Evolutionary conservation across 345 rosid species (phyloP), one percentile per base, ranked within the genome.

Genomic region (Lagerstroemia speciosa): DNA sequence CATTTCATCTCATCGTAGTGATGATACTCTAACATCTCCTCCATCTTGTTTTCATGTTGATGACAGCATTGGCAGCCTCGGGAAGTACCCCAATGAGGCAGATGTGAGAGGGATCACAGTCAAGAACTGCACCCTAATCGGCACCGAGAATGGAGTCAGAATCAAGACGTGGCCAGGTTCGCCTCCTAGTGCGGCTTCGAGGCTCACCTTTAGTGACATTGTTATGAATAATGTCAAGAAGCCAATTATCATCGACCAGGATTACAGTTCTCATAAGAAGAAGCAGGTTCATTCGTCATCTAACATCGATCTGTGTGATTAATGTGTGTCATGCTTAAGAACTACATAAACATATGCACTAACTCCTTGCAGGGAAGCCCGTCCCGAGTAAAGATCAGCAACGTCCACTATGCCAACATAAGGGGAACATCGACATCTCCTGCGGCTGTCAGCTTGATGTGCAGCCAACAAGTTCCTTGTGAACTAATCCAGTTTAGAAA

Each of bases 21-120:
- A 26, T n/a, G 60, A 53, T 11, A 1, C 30, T 22, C 61, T 55
- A 9, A 55, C 15, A 26, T 26, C 61, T 26, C 31, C 30, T 55
- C 61, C 57, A 5, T n/a, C 33, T 7, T 53, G 1, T 41, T 12
- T 63, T 19, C 36, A 7, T 30, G 6, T 64, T 43, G 20, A 32
- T n/a, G 52, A 69, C 82, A 87, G 93, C 41, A 64, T 88, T 26
- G 96, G 93, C 15, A 91, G 97, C 80, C 89, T 89, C 4, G 97
- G 97, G 40, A 83, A 77, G 75, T 82, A 82, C 73, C 60, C 62
- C 0, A 72, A 84, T 30, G 96, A 89, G 78, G 34, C 77, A 38
- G 80, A 86, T 38, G 96, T 91, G 30, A 79, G 26, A n/a, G 83
- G 84, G 15, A 72, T 89, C 41, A 22, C 48, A 11, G 80, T 89